A percentile compares a stretch with the other conserved stretches of the same genome.
Conservation (phyloP, 768 basidiomycete species). For the Agrocybe pediades region DNA sequence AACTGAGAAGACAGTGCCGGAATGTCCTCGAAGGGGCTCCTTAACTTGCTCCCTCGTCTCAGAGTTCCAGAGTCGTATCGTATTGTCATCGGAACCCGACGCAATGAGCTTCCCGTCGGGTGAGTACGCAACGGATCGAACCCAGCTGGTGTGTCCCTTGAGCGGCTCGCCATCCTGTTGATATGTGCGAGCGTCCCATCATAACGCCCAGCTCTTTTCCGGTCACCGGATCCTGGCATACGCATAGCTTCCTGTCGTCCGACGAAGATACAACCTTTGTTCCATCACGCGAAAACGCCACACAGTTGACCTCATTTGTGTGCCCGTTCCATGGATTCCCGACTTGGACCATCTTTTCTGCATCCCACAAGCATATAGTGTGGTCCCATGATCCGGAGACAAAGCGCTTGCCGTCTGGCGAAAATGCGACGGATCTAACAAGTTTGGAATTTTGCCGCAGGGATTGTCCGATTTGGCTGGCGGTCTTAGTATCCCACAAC, state of each 20-base stretch:
- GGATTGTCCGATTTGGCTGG: not conserved
- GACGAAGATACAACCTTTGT: not conserved
- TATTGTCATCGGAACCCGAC: not conserved
- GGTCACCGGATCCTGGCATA: not conserved
- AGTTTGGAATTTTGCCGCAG: not conserved
- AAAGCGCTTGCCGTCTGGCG: not conserved
- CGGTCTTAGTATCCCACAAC: not conserved
- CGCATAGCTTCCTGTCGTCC: not conserved
- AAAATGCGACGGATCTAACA: not conserved
- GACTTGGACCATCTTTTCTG: not conserved
- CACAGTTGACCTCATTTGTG: not conserved
- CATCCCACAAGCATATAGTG: not conserved
- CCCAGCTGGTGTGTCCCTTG: not conserved
- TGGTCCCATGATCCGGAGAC: not conserved
- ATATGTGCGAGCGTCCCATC: too few relatives aligned
- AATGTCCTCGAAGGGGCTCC: not conserved
- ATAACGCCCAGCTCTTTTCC: not conserved
- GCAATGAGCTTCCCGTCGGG: constrained; percentile 1
- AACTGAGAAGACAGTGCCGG: not conserved
- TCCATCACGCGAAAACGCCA: not conserved
- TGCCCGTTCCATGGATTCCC: not conserved
- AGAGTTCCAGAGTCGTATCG: not conserved
- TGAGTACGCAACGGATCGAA: not conserved
- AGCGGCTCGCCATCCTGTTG: not conserved
- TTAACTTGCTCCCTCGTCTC: not conserved